Evolutionary conservation across 2,329 filamentous ascomycete genomes (phyloP), one percentile per base, ranked within the genome.

Genomic region (Colletotrichum neosansevieriae): DNA sequence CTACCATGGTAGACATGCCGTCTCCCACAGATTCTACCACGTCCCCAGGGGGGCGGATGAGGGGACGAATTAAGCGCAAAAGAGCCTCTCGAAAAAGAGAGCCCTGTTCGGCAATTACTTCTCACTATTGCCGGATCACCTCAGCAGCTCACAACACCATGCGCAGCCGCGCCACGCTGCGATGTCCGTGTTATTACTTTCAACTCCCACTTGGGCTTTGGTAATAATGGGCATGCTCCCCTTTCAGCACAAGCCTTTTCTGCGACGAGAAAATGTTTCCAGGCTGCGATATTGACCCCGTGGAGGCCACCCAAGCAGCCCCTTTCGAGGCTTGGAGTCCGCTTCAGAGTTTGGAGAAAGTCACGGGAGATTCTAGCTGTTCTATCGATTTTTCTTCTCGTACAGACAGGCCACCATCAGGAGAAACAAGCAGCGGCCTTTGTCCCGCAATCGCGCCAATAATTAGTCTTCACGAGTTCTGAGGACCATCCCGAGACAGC

Each of bases 191-290:
- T 64, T 65, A 49, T 40, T 67, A 49, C 40, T 61, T 42, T 2
- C 59, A 17, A 42, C 49, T 44, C 19, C 34, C 51, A n/a, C 44
- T n/a, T 15, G 57, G 32, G 17, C 0, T 38, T 21, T 34, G 44
- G 47, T 58, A 9, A 19, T 15, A 36, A 40, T 10, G 24, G 36
- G 19, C 58, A 42, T 51, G 44, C 42, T 51, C 29, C 56, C 32
- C 49, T 42, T 29, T 45, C 51, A 36, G 65, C 61, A 58, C 61
- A 58, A 58, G 59, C 54, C 36, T 49, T 56, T 59, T 47, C 54
- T 68, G 61, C 61, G 40, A 65, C 65, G 17, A 65, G 34, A 40
- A 36, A 13, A 42, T 19, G 61, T 65, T 68, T 54, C 61, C 61
- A 61, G 10, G 47, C 47, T 59, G 54, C 54, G 54, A 38, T n/a